A percentile compares a stretch with the other conserved stretches of the same genome.
Conservation (phyloP, 305 asterid species). For the Solanum aculeatissimum region DNA sequence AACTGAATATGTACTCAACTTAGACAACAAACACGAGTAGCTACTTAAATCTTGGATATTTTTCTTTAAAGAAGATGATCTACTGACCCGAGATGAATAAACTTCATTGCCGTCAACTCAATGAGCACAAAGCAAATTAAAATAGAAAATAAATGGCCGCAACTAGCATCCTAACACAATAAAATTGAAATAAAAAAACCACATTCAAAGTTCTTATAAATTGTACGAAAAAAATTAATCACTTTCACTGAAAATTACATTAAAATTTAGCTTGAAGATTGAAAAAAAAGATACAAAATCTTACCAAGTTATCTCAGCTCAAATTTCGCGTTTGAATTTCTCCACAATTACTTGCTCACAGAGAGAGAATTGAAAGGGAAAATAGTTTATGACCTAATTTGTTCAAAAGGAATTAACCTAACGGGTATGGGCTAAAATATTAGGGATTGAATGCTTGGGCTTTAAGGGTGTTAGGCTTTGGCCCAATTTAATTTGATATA, state of each 20-base stretch:
- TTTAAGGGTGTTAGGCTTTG: too few species aligned
- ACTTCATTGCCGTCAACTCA: too few species aligned
- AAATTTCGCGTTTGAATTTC: neutral
- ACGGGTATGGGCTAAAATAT: neutral
- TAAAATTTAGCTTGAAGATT: neutral
- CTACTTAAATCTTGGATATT: neutral
- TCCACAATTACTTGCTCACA: neutral
- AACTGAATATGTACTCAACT: neutral
- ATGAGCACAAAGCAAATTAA: too few species aligned
- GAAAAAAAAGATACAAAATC: neutral
- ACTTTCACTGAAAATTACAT: neutral
- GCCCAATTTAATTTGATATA: too few species aligned
- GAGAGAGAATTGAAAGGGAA: neutral
- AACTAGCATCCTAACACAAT: too few species aligned
- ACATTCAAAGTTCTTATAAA: neutral
- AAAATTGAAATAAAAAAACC: too few species aligned
- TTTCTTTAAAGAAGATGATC: too few species aligned
- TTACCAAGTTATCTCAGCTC: neutral
- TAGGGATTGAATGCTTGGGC: neutral
- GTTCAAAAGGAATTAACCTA: neutral
- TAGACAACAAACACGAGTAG: neutral
- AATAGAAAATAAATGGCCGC: neutral
- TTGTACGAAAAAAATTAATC: neutral
- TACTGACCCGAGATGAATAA: too few species aligned
- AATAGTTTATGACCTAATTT: neutral